These are phyloP conservation scores for Chrysoporthe cubensis DNA, from an alignment of 2,329 filamentous ascomycete species.

Conservation along the genomic window DNA sequence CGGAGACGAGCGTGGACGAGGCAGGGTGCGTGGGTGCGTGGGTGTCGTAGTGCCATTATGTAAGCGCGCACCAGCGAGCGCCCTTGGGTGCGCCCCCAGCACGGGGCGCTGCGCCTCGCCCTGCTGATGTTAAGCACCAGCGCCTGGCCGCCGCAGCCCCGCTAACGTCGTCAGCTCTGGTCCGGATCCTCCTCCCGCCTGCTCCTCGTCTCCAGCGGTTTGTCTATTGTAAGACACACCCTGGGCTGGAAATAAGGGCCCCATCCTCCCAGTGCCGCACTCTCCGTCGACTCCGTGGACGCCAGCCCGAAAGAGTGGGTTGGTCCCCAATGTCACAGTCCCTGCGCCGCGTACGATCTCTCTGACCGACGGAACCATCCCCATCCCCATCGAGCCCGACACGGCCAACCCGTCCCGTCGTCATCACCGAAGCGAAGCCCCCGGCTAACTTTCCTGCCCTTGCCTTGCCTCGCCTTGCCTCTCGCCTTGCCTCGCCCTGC, in stretches of 20 bases:
- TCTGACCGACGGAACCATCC: neutral
- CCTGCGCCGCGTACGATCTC: conserved; percentile 7
- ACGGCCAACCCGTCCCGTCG: conserved; percentile 8
- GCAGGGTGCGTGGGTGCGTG: too few relatives aligned
- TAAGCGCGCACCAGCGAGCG: neutral
- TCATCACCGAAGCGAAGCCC: conserved; percentile 11
- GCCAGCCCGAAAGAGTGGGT: conserved; percentile 14
- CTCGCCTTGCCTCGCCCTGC: too few relatives aligned
- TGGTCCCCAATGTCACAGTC: conserved; percentile 10
- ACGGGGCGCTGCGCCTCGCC: neutral
- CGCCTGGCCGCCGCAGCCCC: neutral
- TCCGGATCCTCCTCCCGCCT: conserved; percentile 1
- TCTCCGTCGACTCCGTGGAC: conserved; percentile 5
- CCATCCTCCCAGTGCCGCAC: conserved; percentile 6
- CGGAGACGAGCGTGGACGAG: too few relatives aligned
- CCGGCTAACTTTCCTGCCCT: neutral
- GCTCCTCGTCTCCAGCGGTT: neutral
- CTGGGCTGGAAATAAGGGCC: conserved; percentile 3
- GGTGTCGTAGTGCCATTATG: neutral
- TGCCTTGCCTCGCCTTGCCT: neutral
- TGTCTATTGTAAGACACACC: conserved; percentile 7
- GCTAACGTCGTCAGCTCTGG: neutral
- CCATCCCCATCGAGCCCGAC: neutral
- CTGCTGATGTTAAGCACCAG: neutral
- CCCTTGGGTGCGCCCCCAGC: neutral